A percentile compares a stretch with the other conserved stretches of the same genome.
These are phyloP conservation scores for Rugonectria rugulosa DNA, from an alignment of 2,329 filamentous ascomycete species.

Conservation along the genomic window DNA sequence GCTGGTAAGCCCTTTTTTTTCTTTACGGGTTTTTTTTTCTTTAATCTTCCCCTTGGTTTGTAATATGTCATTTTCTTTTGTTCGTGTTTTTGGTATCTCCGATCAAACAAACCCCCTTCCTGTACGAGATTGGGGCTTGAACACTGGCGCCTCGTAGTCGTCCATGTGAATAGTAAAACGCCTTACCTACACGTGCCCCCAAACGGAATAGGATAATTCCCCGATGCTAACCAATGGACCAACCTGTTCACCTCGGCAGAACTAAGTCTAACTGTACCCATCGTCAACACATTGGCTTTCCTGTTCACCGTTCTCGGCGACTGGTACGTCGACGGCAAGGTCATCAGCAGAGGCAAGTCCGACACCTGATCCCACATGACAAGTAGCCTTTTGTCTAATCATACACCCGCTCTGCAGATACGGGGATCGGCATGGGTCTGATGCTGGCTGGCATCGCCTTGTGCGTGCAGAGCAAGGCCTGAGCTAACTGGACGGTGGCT, in stretches of 20 bases:
- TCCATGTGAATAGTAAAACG: slow-evolving; percentile 18
- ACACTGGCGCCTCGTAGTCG: slow-evolving; percentile 18
- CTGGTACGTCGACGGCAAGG: slow-evolving; percentile 93
- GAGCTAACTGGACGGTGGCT: slow-evolving; percentile 27
- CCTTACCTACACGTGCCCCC: too few species aligned
- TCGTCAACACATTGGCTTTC: slow-evolving; percentile 93
- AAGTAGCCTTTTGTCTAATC: background rate
- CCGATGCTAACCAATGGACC: slow-evolving; percentile 21
- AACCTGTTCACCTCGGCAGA: slow-evolving; percentile 61
- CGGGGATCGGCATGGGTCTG: slow-evolving; percentile 81
- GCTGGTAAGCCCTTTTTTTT: slow-evolving; percentile 66
- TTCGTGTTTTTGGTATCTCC: background rate
- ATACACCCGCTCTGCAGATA: slow-evolving; percentile 61
- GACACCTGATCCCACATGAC: background rate
- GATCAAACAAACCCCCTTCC: slow-evolving; percentile 1
- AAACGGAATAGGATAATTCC: slow-evolving; percentile 4
- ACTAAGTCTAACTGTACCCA: slow-evolving; percentile 89
- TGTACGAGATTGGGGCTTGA: slow-evolving; percentile 8
- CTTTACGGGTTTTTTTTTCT: slow-evolving; percentile 12
- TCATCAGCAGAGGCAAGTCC: slow-evolving; percentile 79
- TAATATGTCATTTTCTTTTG: too few species aligned
- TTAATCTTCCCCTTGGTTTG: too few species aligned
- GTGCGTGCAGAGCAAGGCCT: slow-evolving; percentile 75
- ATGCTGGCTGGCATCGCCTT: slow-evolving; percentile 83
- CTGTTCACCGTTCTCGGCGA: slow-evolving; percentile 95